Base-by-base conservation (phyloP, 352 stramenopile species). In the Globisporangium rhizosaccharum region DNA sequence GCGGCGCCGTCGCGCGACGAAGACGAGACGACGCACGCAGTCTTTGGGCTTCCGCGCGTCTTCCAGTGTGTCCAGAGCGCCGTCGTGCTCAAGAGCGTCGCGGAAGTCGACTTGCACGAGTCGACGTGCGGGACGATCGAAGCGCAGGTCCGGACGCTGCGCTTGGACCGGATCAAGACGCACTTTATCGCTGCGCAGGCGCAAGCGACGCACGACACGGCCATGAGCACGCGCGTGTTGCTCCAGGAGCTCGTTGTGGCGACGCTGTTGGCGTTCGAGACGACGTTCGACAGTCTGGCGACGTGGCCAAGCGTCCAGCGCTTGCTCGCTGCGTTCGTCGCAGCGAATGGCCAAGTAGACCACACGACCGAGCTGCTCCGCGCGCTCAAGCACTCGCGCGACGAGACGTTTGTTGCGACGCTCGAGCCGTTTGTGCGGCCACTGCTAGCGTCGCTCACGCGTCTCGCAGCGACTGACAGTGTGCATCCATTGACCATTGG, bases 11-110 rank as follows among this genome's bases (percentile, higher is more conserved):
- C 58, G 15, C 70, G 53, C 25, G 69, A 85, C n/a, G 71, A 79
- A 52, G 66, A 70, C 28, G 76, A 87, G 18, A 75, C 85, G 42
- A 47, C 57, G 11, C 70, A 78, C 25, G 68, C 75, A 3, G 65
- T 84, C 42, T 57, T 51, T 12, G 77, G 77, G 7, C 82, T 75
- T 33, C 77, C 77, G 25, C 73, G 77, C 48, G 68, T 87, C 36
- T 87, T 87, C 57, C 77, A 87, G 52, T 63, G 63, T 10, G 75
- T 85, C 11, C 66, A 87, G 42, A 85, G 72, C 60, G 75, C 71
- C 12, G 57, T 86, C 39, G 64, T 80, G 25, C 59, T 88, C 42
- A 84, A 85, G 66, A 80, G 51, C 18, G 75, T 88, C 26, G 67
- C 75, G 3, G 75, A 88, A 58, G 75, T 88, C 15, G 71, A 88